Percentiles rank a stretch among this genome's conserved stretches.
phyloP scores from a whole-genome alignment of 192 early-diverging fungal genomes.

The Geranomyces variabilis region DNA sequence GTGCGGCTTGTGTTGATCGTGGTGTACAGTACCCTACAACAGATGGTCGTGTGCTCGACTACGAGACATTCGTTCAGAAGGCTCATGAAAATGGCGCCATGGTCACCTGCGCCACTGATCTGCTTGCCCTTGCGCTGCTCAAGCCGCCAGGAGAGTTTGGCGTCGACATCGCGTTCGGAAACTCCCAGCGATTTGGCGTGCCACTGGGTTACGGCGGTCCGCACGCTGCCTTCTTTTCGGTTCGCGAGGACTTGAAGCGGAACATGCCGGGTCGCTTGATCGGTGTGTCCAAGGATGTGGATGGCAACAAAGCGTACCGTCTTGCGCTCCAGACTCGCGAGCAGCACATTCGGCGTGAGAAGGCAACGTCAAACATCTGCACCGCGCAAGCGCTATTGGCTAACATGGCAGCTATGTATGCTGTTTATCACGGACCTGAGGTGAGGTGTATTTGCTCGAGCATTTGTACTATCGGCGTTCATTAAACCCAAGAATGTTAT shows the following conservation, averaged over 20 bases:
- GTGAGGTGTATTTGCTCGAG: constrained; percentile 32
- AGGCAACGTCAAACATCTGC: constrained; percentile 99
- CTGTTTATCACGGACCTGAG: constrained; percentile 96
- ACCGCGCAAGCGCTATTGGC: constrained; percentile 98
- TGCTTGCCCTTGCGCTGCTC: constrained; percentile 89
- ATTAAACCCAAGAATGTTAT: no score
- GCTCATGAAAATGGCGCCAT: constrained; percentile 83
- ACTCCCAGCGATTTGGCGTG: constrained; percentile 97
- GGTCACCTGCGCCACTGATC: constrained; percentile 90
- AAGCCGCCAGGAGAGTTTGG: constrained; percentile 95
- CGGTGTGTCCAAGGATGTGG: constrained; percentile 91
- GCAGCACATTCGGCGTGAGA: constrained; percentile 99
- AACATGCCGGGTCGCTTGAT: constrained; percentile 95
- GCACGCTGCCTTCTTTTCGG: constrained; percentile 98
- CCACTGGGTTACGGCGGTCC: constrained; percentile 99
- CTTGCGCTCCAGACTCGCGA: constrained; percentile 96
- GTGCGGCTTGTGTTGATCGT: constrained; percentile 1
- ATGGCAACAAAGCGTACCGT: constrained; percentile 88
- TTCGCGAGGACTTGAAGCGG: constrained; percentile 88
- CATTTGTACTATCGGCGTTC: neutral
- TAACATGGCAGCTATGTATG: constrained; percentile 99
- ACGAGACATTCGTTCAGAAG: constrained; percentile 73
- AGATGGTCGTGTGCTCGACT: constrained; percentile 83
- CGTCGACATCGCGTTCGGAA: constrained; percentile 97
- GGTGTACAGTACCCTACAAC: constrained; percentile 85